Percentiles rank a stretch among this genome's conserved stretches.
Conservation (phyloP, 163 green algal genomes). For the Prototheca wickerhamii region DNA sequence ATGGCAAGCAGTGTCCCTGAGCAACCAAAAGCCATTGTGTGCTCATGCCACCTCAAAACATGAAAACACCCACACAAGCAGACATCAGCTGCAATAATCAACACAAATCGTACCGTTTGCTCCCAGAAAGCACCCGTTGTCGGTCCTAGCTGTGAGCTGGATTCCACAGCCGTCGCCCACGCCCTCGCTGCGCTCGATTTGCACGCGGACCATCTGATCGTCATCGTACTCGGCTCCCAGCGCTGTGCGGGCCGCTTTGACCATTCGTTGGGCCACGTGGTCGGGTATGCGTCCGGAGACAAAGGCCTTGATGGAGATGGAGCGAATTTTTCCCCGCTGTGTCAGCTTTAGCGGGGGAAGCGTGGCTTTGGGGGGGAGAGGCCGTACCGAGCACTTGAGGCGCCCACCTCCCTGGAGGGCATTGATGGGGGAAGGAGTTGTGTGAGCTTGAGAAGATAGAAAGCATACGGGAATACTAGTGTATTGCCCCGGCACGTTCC, state of each 20-base stretch:
- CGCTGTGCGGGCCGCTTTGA: conserved; percentile 16
- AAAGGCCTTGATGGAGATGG: conserved; percentile 30
- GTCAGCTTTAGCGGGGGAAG: conserved; percentile 50
- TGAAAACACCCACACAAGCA: too few species aligned
- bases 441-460: neutral
- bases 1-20: too few species aligned
- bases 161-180: conserved; percentile 48
- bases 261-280: conserved; percentile 31
- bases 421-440: neutral
- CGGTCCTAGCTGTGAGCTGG: conserved; percentile 51
- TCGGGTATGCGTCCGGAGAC: conserved; percentile 29
- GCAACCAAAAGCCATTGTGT: too few species aligned
- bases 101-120: conserved; percentile 17
- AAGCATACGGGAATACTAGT: neutral
- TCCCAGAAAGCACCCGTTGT: conserved; percentile 49
- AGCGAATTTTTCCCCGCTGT: conserved; percentile 28
- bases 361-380: conserved; percentile 26
- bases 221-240: conserved; percentile 2
- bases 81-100: too few species aligned
- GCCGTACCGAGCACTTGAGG: conserved; percentile 25
- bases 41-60: too few species aligned
- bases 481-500: too few species aligned
- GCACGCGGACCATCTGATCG: neutral
- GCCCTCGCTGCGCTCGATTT: neutral
- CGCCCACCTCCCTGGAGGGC: conserved; percentile 44